Evolutionary conservation across 805 yeast genomes (phyloP).

Genomic region (Suhomyces faveliae): DNA sequence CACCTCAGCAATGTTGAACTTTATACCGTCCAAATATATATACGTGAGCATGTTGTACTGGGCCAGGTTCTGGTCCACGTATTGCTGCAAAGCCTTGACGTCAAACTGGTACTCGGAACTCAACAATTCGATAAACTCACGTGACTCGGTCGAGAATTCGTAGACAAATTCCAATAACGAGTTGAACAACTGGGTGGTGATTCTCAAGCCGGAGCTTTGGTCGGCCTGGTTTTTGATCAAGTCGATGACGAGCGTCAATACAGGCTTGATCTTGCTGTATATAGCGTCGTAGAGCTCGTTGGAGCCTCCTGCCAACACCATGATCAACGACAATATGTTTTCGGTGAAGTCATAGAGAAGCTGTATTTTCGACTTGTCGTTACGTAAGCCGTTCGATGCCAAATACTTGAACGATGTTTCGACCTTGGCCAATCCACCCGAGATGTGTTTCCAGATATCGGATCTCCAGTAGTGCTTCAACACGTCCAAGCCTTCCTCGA

Average conservation of each 20-base stretch:
- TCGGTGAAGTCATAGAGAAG: slow-evolving; percentile 67
- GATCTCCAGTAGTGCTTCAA: slow-evolving; percentile 74
- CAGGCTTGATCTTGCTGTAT: slow-evolving; percentile 42
- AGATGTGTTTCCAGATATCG: slow-evolving; percentile 67
- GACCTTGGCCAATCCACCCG: slow-evolving; percentile 50
- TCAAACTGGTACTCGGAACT: slow-evolving; percentile 15
- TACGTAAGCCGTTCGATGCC: slow-evolving; percentile 18
- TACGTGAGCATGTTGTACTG: slow-evolving; percentile 26
- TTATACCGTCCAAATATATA: slow-evolving; percentile 41
- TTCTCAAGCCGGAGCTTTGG: slow-evolving; percentile 18
- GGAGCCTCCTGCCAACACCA: slow-evolving; percentile 63
- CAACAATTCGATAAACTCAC: slow-evolving; percentile 46
- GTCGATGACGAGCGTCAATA: slow-evolving; percentile 36
- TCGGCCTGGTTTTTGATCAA: slow-evolving; percentile 36
- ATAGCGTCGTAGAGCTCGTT: slow-evolving; percentile 49
- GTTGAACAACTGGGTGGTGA: slow-evolving; percentile 48
- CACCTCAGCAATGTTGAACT: slow-evolving; percentile 40
- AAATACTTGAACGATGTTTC: slow-evolving; percentile 47
- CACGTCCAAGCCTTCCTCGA: slow-evolving; percentile 87
- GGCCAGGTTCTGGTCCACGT: slow-evolving; percentile 7
- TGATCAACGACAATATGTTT: slow-evolving; percentile 65
- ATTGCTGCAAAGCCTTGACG: slow-evolving; percentile 17
- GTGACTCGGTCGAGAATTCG: slow-evolving; percentile 59
- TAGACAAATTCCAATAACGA: slow-evolving; percentile 56
- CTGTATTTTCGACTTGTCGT: slow-evolving; percentile 44